phyloP scores from a whole-genome alignment of 1,139 yeast species.

The Kazachstania sp. region DNA sequence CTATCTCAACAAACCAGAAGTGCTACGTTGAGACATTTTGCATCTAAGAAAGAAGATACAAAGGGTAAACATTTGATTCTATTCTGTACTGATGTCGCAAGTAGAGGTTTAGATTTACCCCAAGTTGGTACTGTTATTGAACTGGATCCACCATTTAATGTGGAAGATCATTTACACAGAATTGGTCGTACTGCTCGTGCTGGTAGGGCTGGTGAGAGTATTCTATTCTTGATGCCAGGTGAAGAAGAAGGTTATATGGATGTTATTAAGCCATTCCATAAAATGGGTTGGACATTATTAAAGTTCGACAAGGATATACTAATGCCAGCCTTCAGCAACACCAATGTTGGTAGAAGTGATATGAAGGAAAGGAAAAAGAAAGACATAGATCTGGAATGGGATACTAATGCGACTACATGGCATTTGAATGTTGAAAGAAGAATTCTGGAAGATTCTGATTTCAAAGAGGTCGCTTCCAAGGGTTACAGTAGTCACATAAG shows the following conservation, averaged over 20 bases:
- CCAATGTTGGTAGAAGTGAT: conserved; percentile 33
- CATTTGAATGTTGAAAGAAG: conserved; percentile 85
- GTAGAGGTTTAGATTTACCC: conserved; percentile 66
- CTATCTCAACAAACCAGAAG: conserved; percentile 76
- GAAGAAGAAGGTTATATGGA: conserved; percentile 78
- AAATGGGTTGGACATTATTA: conserved; percentile 45
- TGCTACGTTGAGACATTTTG: conserved; percentile 60
- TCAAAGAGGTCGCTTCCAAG: conserved; percentile 56
- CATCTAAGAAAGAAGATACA: conserved; percentile 33
- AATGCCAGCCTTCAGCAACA: conserved; percentile 52
- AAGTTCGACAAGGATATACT: conserved; percentile 46
- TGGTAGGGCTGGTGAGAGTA: conserved; percentile 56
- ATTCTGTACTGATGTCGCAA: conserved; percentile 75
- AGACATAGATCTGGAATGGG: conserved; percentile 49
- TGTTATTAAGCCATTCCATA: conserved; percentile 50
- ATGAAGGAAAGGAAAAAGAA: conserved; percentile 28
- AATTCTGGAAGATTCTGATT: conserved; percentile 58
- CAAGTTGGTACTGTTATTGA: conserved; percentile 57
- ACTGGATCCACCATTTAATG: conserved; percentile 60
- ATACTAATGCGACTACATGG: conserved; percentile 92
- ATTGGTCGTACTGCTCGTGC: conserved; percentile 72
- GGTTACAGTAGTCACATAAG: conserved; percentile 85
- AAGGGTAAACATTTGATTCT: conserved; percentile 50
- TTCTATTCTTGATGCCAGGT: conserved; percentile 76
- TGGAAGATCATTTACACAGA: conserved; percentile 66